Conservation (phyloP, 371 early-diverging fungal genomes). For the Actinomortierella ambigua region DNA sequence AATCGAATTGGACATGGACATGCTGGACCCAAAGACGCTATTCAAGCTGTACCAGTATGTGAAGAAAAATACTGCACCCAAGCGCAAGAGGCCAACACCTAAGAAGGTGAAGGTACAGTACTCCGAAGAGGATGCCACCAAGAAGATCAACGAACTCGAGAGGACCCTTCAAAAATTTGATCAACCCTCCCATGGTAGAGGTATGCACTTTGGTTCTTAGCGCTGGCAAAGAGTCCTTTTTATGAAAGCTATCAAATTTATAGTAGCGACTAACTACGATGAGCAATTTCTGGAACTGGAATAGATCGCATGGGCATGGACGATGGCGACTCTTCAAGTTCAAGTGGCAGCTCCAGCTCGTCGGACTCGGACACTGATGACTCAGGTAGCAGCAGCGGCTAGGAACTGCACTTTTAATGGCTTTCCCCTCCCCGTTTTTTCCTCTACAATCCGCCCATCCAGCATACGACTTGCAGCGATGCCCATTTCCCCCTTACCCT, state of each 20-base stretch:
- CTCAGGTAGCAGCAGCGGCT: slow-evolving; percentile 80
- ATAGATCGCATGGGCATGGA: slow-evolving; percentile 13
- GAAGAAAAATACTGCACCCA: slow-evolving; percentile 54
- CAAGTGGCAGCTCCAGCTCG: slow-evolving; percentile 66
- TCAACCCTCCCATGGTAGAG: slow-evolving; percentile 24
- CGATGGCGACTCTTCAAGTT: slow-evolving; percentile 60
- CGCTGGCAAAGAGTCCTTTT: not conserved
- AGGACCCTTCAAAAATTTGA: slow-evolving; percentile 69
- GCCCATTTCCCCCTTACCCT: too few relatives aligned
- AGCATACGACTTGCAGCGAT: too few relatives aligned
- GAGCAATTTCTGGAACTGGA: too few relatives aligned
- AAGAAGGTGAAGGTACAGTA: slow-evolving; percentile 49
- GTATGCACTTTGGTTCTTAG: slow-evolving; percentile 13
- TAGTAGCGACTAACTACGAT: too few relatives aligned
- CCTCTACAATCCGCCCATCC: too few relatives aligned
- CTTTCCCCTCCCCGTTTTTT: not conserved
- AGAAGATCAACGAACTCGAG: slow-evolving; percentile 70
- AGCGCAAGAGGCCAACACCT: slow-evolving; percentile 37
- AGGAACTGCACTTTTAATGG: slow-evolving; percentile 18
- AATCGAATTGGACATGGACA: slow-evolving; percentile 92
- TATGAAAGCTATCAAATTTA: too few relatives aligned
- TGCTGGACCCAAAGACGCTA: slow-evolving; percentile 82
- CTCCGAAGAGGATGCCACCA: slow-evolving; percentile 59
- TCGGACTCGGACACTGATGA: slow-evolving; percentile 82
- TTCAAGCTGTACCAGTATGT: slow-evolving; percentile 90